Evolutionary conservation across 768 basidiomycete species (phyloP).

Genomic region (Sistotremastrum suecicum): DNA sequence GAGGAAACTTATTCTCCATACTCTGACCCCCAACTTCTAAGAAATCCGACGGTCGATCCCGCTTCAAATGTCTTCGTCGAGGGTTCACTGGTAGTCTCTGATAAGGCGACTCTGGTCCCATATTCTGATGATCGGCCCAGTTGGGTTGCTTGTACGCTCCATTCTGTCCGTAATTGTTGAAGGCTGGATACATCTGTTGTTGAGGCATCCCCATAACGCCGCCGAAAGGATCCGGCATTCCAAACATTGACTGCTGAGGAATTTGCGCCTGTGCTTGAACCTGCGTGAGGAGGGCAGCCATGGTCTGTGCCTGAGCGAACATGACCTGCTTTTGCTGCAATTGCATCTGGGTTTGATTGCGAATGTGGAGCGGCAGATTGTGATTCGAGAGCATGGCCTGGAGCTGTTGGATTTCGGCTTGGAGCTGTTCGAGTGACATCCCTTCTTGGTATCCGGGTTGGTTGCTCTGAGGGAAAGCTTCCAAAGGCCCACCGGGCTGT

Average conservation of each 20-base stretch:
- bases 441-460: background rate
- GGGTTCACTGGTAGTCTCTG: slow-evolving; percentile 75
- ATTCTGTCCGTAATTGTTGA: slow-evolving; percentile 5
- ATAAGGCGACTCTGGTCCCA: slow-evolving; percentile 71
- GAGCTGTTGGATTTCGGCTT: slow-evolving; percentile 74
- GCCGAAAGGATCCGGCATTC: too few relatives aligned
- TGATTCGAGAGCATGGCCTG: slow-evolving; percentile 71
- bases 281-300: slow-evolving; percentile 30
- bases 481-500: slow-evolving; percentile 29
- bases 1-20: slow-evolving; percentile 45
- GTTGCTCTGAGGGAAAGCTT: too few relatives aligned
- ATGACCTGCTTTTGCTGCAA: slow-evolving; percentile 69
- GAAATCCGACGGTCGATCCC: slow-evolving; percentile 76
- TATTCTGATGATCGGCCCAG: slow-evolving; percentile 25
- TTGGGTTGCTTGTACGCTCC: slow-evolving; percentile 3
- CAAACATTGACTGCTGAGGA: slow-evolving; percentile 6
- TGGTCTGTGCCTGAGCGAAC: slow-evolving; percentile 64
- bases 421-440: slow-evolving; percentile 36
- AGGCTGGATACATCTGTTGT: background rate
- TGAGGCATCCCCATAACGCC: slow-evolving; percentile 4
- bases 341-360: slow-evolving; percentile 73
- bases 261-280: slow-evolving; percentile 5
- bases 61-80: slow-evolving; percentile 60
- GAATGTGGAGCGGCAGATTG: slow-evolving; percentile 52
- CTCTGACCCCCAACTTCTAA: slow-evolving; percentile 51